These are phyloP conservation scores for Sarcodon sp. DNA, from an alignment of 768 basidiomycete genomes.

Conservation along the genomic window DNA sequence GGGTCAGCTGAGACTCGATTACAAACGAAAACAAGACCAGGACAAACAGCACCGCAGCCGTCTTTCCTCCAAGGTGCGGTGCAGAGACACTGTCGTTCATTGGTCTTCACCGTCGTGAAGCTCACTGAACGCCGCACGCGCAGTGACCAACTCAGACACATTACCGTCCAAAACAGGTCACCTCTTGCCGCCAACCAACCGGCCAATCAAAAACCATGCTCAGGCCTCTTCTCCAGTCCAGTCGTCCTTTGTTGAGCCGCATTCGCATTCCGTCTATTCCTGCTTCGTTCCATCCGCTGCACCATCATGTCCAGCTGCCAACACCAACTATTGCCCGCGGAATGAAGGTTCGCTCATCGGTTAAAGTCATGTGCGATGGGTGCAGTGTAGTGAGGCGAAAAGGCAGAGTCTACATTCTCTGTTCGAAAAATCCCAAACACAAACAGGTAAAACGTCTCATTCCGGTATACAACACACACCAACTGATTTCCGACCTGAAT, in stretches of 20 bases:
- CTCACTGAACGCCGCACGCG: neutral
- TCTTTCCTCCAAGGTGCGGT: constrained; percentile 26
- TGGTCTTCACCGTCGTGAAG: neutral
- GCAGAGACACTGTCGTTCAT: neutral
- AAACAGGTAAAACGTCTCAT: constrained; percentile 56
- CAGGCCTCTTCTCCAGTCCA: constrained; percentile 49
- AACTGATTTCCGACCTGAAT: neutral
- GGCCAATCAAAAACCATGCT: constrained; percentile 51
- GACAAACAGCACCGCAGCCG: constrained; percentile 43
- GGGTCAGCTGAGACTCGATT: constrained; percentile 60
- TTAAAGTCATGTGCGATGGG: constrained; percentile 91
- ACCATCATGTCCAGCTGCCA: constrained; percentile 14
- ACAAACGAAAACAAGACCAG: constrained; percentile 61
- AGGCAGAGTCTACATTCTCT: constrained; percentile 86
- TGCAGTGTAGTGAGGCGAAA: constrained; percentile 84
- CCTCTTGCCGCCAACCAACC: constrained; percentile 1
- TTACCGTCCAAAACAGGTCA: neutral
- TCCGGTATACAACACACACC: neutral
- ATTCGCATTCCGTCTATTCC: constrained; percentile 19
- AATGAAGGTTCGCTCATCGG: constrained; percentile 94
- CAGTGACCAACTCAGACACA: neutral
- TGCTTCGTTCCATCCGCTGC: constrained; percentile 7
- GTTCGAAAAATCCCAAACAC: constrained; percentile 91
- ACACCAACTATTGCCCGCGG: constrained; percentile 42
- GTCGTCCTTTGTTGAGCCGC: constrained; percentile 47